phyloP scores from a whole-genome alignment of 208 protist genomes.

The Trypanosoma caninum region DNA sequence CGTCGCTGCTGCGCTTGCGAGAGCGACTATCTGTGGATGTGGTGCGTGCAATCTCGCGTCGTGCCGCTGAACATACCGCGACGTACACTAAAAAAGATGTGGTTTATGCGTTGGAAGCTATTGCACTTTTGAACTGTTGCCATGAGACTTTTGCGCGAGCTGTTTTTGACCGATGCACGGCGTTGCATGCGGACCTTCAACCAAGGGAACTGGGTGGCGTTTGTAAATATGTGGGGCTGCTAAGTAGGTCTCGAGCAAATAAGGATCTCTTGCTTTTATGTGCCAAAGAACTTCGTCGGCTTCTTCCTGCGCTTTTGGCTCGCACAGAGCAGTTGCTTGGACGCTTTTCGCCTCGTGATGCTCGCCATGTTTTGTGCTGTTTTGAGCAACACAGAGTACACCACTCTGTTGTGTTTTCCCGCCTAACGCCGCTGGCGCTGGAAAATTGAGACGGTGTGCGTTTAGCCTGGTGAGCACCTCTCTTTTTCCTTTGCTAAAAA shows the following conservation, averaged over 20 bases:
- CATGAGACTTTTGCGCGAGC: slow-evolving; percentile 47
- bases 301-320: slow-evolving; percentile 55
- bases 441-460: slow-evolving; percentile 14
- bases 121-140: slow-evolving; percentile 47
- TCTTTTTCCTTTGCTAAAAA: too few species aligned
- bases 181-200: slow-evolving; percentile 34
- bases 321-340: slow-evolving; percentile 61
- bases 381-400: slow-evolving; percentile 68
- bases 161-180: slow-evolving; percentile 45
- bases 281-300: slow-evolving; percentile 50
- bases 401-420: slow-evolving; percentile 80
- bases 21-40: slow-evolving; percentile 37
- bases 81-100: slow-evolving; percentile 68
- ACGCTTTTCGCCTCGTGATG: slow-evolving; percentile 63
- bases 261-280: slow-evolving; percentile 47
- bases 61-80: slow-evolving; percentile 29
- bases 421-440: slow-evolving; percentile 47
- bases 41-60: slow-evolving; percentile 41
- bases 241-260: slow-evolving; percentile 33
- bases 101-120: slow-evolving; percentile 63
- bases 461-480: too few species aligned
- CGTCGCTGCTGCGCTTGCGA: slow-evolving; percentile 54
- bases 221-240: slow-evolving; percentile 73
- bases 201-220: slow-evolving; percentile 48
- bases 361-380: slow-evolving; percentile 72